These are phyloP conservation scores for Anacardium occidentale DNA, from an alignment of 345 rosid species.

Conservation along the genomic window DNA sequence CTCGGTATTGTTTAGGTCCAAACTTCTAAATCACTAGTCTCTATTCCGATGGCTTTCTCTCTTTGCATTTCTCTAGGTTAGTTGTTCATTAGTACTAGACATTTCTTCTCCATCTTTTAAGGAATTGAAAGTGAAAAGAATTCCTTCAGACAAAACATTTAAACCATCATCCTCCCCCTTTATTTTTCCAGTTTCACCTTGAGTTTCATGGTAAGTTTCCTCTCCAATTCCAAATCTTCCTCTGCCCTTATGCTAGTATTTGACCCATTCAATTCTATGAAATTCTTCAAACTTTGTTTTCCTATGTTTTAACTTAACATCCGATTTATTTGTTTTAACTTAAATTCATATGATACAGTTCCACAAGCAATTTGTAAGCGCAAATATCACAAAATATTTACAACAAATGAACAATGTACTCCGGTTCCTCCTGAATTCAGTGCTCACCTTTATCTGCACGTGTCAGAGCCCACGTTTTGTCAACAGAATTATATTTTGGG, in stretches of 20 bases:
- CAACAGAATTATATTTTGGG: too few species aligned
- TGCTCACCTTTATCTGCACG: too few species aligned
- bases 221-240: constrained; percentile 69
- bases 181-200: constrained; percentile 69
- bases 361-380: background rate
- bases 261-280: constrained; percentile 53
- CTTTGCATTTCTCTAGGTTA: constrained; percentile 33
- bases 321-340: constrained; percentile 24
- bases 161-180: constrained; percentile 68
- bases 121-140: constrained; percentile 41
- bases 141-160: constrained; percentile 46
- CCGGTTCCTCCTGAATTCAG: too few species aligned
- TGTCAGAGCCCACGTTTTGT: too few species aligned
- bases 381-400: background rate
- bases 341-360: background rate
- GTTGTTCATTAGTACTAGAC: constrained; percentile 20
- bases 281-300: constrained; percentile 76
- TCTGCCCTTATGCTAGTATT: constrained; percentile 27
- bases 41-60: constrained; percentile 34
- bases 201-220: constrained; percentile 80
- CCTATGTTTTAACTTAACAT: constrained; percentile 15
- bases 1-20: too few species aligned
- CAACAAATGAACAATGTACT: background rate
- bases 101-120: constrained; percentile 28
- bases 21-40: constrained; percentile 17